Evolutionary conservation across 2,329 filamentous ascomycete species (phyloP).

Genomic region (Fusarium sp.): DNA sequence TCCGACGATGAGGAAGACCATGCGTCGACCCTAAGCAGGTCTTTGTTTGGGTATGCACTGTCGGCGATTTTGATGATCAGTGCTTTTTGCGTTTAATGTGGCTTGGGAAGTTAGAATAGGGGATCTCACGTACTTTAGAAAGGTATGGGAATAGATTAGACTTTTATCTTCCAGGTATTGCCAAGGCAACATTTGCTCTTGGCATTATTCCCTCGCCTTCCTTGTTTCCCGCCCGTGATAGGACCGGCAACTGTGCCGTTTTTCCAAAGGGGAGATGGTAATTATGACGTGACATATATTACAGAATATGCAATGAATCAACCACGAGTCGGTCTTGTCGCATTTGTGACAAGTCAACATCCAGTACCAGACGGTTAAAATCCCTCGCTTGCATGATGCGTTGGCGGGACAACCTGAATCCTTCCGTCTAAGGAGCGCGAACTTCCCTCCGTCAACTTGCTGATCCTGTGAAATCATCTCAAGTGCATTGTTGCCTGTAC

Average conservation of each 20-base stretch:
- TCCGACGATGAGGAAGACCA: slow-evolving; percentile 25
- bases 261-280: neutral
- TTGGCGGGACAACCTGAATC: neutral
- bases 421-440: neutral
- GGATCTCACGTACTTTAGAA: neutral
- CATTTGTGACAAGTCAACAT: neutral
- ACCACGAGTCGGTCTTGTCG: neutral
- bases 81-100: neutral
- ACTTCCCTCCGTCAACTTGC: neutral
- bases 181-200: neutral
- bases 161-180: neutral
- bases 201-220: neutral
- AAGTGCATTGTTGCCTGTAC: neutral
- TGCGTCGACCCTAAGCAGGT: slow-evolving; percentile 1
- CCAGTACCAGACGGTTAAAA: neutral
- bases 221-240: neutral
- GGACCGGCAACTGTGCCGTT: neutral
- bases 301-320: neutral
- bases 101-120: neutral
- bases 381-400: neutral
- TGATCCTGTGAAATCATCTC: neutral
- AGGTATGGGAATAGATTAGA: neutral
- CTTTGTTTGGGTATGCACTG: slow-evolving; percentile 22
- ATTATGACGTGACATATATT: neutral
- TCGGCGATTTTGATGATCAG: slow-evolving; percentile 10